These are phyloP conservation scores for Fusarium sp. DNA, from an alignment of 2,329 filamentous ascomycete species.

Conservation along the genomic window DNA sequence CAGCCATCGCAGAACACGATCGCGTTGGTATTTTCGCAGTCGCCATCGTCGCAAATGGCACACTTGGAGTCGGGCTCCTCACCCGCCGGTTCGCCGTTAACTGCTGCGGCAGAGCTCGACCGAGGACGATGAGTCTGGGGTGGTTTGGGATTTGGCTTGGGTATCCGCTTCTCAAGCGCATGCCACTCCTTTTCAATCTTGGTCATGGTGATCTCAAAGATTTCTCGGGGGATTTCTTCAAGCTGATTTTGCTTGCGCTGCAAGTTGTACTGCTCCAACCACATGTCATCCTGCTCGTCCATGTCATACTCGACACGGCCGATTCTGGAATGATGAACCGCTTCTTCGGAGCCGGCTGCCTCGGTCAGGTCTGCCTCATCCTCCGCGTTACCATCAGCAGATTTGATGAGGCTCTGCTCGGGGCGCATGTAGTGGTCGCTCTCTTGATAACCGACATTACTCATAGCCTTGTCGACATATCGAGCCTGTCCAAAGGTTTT, in stretches of 20 bases:
- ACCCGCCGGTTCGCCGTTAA: constrained; percentile 88
- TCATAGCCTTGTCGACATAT: constrained; percentile 97
- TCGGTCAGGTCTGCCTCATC: constrained; percentile 66
- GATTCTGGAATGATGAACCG: constrained; percentile 57
- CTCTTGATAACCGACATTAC: constrained; percentile 94
- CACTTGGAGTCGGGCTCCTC: constrained; percentile 98
- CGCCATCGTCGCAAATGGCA: constrained; percentile 97
- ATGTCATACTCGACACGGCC: constrained; percentile 98
- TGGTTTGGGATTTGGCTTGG: constrained; percentile 95
- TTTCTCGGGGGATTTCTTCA: constrained; percentile 88
- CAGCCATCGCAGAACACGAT: constrained; percentile 99
- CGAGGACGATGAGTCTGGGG: constrained; percentile 93
- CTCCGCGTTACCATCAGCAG: constrained; percentile 68
- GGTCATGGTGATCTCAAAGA: constrained; percentile 98
- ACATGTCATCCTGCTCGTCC: constrained; percentile 98
- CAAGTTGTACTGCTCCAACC: constrained; percentile 86
- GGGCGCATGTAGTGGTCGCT: constrained; percentile 88
- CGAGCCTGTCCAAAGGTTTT: constrained; percentile 86
- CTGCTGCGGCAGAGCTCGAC: constrained; percentile 92
- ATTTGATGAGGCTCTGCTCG: constrained; percentile 77
- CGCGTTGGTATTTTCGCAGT: constrained; percentile 98
- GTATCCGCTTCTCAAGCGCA: constrained; percentile 93
- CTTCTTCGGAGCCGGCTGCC: constrained; percentile 45
- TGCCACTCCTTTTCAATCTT: constrained; percentile 99
- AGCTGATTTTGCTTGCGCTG: constrained; percentile 79